Evolutionary conservation across 1,284 basidiomycete genomes (phyloP).

Genomic region (Gymnopus androsaceus): DNA sequence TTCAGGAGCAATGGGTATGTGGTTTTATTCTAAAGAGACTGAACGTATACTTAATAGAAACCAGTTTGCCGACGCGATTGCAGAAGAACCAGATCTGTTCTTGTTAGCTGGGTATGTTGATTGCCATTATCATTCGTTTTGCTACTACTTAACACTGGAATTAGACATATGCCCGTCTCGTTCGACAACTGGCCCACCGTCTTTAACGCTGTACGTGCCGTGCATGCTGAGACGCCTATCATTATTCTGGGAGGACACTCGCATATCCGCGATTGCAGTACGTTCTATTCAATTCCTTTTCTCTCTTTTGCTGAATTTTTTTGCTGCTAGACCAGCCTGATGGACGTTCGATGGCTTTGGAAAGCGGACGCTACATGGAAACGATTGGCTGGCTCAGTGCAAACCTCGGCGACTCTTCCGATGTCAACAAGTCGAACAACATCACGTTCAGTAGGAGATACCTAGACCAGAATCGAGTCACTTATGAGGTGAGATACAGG

Average conservation of each 20-base stretch:
- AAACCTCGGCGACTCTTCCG: slow-evolving; percentile 51
- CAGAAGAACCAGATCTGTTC: slow-evolving; percentile 83
- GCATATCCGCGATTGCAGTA: slow-evolving; percentile 47
- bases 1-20: slow-evolving; percentile 70
- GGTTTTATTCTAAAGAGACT: neutral
- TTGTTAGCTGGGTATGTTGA: slow-evolving; percentile 61
- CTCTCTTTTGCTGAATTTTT: slow-evolving; percentile 13
- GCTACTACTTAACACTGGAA: neutral
- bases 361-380: slow-evolving; percentile 87
- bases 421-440: slow-evolving; percentile 40
- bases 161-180: slow-evolving; percentile 71
- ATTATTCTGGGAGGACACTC: slow-evolving; percentile 72
- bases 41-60: slow-evolving; percentile 27
- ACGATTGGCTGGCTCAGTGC: slow-evolving; percentile 71
- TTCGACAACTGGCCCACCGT: slow-evolving; percentile 70
- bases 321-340: slow-evolving; percentile 51
- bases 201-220: slow-evolving; percentile 70
- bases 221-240: slow-evolving; percentile 76
- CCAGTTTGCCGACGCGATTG: slow-evolving; percentile 73
- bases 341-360: slow-evolving; percentile 68
- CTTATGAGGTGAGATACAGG: slow-evolving; percentile 54
- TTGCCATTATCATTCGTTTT: neutral
- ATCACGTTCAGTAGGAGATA: slow-evolving; percentile 70
- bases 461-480: slow-evolving; percentile 72
- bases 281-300: slow-evolving; percentile 7